Evolutionary conservation across 1,139 yeast genomes (phyloP).

Genomic region (Candida gigantensis): DNA sequence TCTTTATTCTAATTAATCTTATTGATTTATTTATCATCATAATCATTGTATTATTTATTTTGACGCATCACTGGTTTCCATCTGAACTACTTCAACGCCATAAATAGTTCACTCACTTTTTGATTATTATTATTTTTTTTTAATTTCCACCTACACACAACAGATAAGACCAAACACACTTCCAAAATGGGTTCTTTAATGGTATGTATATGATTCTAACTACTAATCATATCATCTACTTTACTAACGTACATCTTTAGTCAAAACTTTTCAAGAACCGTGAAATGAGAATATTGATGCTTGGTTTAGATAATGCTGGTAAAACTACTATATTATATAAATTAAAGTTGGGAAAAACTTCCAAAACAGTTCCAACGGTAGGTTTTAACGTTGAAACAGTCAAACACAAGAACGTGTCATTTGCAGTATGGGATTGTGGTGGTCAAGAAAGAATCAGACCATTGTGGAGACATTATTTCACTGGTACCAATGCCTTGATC

Average conservation of each 20-base stretch:
- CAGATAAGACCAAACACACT: not conserved
- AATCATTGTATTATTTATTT: not conserved
- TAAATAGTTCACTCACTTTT: too few relatives aligned
- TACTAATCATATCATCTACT: not conserved
- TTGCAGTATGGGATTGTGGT: constrained; percentile 97
- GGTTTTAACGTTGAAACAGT: constrained; percentile 95
- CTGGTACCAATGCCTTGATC: constrained; percentile 91
- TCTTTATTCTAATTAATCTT: too few relatives aligned
- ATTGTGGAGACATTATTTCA: constrained; percentile 91
- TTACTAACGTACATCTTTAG: constrained; percentile 6
- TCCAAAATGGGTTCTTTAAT: constrained; percentile 12
- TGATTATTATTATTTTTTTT: not conserved
- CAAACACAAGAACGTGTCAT: constrained; percentile 80
- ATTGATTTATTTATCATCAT: not conserved
- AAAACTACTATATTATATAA: constrained; percentile 80
- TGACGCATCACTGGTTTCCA: too few relatives aligned
- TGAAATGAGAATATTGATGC: constrained; percentile 77
- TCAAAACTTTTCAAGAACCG: constrained; percentile 62
- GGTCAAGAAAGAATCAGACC: constrained; percentile 92
- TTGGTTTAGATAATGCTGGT: constrained; percentile 92
- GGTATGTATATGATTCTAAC: constrained; percentile 8
- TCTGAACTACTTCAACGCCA: too few relatives aligned
- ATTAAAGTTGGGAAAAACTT: constrained; percentile 70
- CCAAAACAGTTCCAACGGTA: constrained; percentile 88
- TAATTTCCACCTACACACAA: not conserved